A percentile compares a stretch with the other conserved stretches of the same genome.
Conservation (phyloP, 139 green algal species). For the Micromonas commoda region DNA sequence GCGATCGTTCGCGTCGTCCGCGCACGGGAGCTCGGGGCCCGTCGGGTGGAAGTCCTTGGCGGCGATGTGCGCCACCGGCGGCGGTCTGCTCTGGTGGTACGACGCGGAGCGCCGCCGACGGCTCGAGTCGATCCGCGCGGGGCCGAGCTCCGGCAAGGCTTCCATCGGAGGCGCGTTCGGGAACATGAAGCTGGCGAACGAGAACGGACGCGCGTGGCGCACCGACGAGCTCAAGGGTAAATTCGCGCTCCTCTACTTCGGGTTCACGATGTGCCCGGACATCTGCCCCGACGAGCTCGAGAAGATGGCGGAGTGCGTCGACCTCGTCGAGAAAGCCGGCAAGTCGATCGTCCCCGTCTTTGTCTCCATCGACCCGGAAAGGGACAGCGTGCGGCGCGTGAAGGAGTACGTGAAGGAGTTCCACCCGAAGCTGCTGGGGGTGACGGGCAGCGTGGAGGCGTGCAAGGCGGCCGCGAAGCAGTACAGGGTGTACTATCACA, state of each 20-base stretch:
- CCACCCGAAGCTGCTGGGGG: constrained; percentile 83
- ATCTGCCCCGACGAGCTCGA: constrained; percentile 97
- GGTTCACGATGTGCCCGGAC: constrained; percentile 96
- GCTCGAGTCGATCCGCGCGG: background rate
- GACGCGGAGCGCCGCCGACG: background rate
- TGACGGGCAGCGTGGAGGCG: constrained; percentile 73
- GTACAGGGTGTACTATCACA: constrained; percentile 80
- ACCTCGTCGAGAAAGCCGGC: constrained; percentile 26
- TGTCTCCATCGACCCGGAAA: constrained; percentile 88
- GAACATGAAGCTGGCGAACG: constrained; percentile 57
- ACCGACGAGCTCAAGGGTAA: constrained; percentile 71
- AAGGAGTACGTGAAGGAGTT: constrained; percentile 87
- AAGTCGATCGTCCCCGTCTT: constrained; percentile 68
- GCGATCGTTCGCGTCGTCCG: too few species aligned
- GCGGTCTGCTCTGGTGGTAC: constrained; percentile 1
- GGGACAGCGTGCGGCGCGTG: constrained; percentile 68
- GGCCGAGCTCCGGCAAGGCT: constrained; percentile 36
- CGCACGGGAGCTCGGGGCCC: too few species aligned
- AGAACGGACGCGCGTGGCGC: constrained; percentile 68
- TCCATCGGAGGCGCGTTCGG: constrained; percentile 85
- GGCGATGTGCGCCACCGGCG: background rate
- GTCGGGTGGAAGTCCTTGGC: constrained; percentile 17
- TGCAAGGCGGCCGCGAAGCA: constrained; percentile 45
- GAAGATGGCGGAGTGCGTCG: constrained; percentile 68
- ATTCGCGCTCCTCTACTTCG: constrained; percentile 94